phyloP scores from a whole-genome alignment of 768 basidiomycete species.

The Trametes punicea region DNA sequence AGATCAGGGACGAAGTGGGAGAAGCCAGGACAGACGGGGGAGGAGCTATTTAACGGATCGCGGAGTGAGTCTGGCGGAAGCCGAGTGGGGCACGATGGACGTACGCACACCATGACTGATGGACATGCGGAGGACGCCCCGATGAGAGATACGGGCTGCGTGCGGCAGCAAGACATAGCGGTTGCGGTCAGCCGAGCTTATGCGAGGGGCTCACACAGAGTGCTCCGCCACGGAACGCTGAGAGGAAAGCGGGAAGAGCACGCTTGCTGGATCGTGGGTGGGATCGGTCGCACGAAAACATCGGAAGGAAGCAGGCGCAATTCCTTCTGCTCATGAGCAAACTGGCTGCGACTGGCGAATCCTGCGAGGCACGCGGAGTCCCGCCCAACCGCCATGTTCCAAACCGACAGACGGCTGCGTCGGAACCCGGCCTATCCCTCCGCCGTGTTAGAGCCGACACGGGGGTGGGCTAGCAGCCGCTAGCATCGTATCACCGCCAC shows the following conservation, averaged over 20 bases:
- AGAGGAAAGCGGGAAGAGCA: slow-evolving; percentile 10
- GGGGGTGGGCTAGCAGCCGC: not conserved
- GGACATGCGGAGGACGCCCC: not conserved
- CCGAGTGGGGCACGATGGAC: slow-evolving; percentile 9
- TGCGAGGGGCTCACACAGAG: not conserved
- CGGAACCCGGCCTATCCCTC: not conserved
- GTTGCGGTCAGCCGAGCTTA: not conserved
- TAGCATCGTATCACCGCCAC: not conserved
- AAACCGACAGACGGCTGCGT: not conserved
- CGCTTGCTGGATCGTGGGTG: not conserved
- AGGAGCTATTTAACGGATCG: not conserved
- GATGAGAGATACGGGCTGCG: not conserved
- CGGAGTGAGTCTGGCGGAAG: not conserved
- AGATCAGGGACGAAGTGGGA: slow-evolving; percentile 8
- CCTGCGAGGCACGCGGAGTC: slow-evolving; percentile 30
- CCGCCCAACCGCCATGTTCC: not conserved
- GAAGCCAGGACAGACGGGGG: not conserved
- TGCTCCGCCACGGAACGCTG: not conserved
- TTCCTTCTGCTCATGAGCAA: not conserved
- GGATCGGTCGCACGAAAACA: slow-evolving; percentile 10
- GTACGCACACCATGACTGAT: not conserved
- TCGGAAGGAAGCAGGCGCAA: slow-evolving; percentile 1
- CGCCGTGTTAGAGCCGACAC: not conserved
- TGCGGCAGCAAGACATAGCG: not conserved
- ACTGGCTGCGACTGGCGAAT: slow-evolving; percentile 19